Evolutionary conservation across 257 asterid genomes (phyloP), one percentile per base, ranked within the genome.

Genomic region (Orobanche coerulescens): DNA sequence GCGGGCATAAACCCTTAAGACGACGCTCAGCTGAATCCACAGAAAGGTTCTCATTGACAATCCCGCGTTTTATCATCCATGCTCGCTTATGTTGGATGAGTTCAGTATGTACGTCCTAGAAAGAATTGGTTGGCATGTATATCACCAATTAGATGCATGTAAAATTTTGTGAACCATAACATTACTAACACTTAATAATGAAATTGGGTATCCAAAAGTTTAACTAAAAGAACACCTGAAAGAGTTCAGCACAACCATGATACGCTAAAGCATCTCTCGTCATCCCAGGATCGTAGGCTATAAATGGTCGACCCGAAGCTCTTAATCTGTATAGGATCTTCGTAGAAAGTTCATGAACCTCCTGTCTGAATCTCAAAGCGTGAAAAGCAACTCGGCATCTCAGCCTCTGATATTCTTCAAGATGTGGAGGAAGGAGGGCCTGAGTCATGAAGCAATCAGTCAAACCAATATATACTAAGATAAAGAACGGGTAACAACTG

Each of bases 221-320:
- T 30, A 31, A 23, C 37, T 57, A 26, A 65, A 70, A 60, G 44
- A 61, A 33, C 57, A 92, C 98, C 94, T 93, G 98, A 76, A 93
- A 93, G 71, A 93, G 97, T 70, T 93, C 99, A 5, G 96, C 99
- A 65, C 99, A 93, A 8, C 99, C 97, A 73, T 89, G 76, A 71
- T 82, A 93, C 42, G 98, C 98, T 59, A 93, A 78, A 47, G 97
- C 77, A 19, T 93, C 98, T 75, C 98, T 86, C 1, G 94, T 89
- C 96, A 93, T 86, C 72, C 96, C 99, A 0, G 97, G 97, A 64
- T 93, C 99, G 54, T 93, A 89, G 57, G 96, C 99, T 68, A 93
- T 79, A 67, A 86, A 89, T 2, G 95, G 99, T 20, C 91, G 74
- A 4, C 97, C 86, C 0, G 97, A 81, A 74, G 92, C 77, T 73